Base-by-base conservation (phyloP, 768 basidiomycete species). In the Boletus sensibilis region DNA sequence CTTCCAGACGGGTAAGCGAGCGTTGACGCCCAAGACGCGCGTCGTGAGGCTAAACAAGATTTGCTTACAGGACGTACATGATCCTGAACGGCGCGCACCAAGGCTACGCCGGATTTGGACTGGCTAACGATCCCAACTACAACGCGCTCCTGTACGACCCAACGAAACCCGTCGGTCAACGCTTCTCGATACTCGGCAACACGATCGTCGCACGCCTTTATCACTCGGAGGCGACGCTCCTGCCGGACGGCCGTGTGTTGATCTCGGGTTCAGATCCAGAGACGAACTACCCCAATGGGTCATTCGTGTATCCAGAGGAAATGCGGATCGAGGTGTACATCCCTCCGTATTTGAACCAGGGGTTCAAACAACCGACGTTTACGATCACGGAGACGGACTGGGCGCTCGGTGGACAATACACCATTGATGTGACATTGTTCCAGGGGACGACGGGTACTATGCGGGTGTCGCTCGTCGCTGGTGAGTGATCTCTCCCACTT, bases 311-410 rank as follows among this genome's bases (percentile, higher is more conserved):
- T 64, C 84, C 86, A 0, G 85, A 94, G 60, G 91, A 95, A 67
- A 87, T 91, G 72, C 81, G 92, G 13, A 81, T 80, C 60, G 79
- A 88, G 68, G 85, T 87, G 27, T 97, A 96, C 74, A 81, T 90
- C 63, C 96, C 96, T 7, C 91, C 90, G 16, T 98, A 96, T 71
- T 80, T 92, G 57, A 84, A 74, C 58, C 72, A 81, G 59, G 88
- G 88, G 11, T 72, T 78, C 58, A 68, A 60, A 5, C 88, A 87
- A 55, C 94, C 89, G 0, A 75, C 71, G 41, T 88, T 84, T 68
- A 83, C 77, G 21, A 76, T 89, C 42, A 60, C 77, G 0, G 67
- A 76, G 54, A 81, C 77, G 12, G 89, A 92, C 64, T 91, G 88
- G 88, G 69, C 63, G 0, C 83, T 86, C 29, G 78, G 81, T 0